phyloP scores from a whole-genome alignment of 495 filamentous ascomycete species.

The Trichoderma gamsii region DNA sequence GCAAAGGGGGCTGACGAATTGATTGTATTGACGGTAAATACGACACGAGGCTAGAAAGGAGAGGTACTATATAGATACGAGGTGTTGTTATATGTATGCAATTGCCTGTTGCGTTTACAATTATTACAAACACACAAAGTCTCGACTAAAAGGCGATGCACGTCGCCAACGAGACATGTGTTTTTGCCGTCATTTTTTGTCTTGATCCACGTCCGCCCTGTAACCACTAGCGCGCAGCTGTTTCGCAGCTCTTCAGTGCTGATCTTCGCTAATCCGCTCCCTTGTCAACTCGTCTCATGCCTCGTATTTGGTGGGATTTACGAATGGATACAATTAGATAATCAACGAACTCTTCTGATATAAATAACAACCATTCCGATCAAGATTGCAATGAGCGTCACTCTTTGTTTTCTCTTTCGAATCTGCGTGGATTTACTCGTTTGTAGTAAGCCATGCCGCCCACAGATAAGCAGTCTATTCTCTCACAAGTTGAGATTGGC shows the following conservation, averaged over 20 bases:
- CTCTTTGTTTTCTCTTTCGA: too few relatives aligned
- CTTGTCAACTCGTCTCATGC: neutral
- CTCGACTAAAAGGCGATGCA: neutral
- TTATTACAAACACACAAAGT: neutral
- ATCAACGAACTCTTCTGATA: too few relatives aligned
- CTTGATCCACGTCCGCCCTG: neutral
- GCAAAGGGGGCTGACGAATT: neutral
- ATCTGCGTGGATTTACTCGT: too few relatives aligned
- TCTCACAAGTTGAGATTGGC: too few relatives aligned
- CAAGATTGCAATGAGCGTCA: too few relatives aligned
- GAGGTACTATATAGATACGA: neutral
- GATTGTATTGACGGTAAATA: too few relatives aligned
- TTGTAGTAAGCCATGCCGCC: too few relatives aligned
- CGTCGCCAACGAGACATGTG: neutral
- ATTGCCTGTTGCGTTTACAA: neutral
- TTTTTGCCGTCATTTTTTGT: neutral
- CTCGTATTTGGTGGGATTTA: neutral
- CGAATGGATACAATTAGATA: too few relatives aligned
- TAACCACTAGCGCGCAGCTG: conserved; percentile 9
- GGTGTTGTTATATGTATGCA: too few relatives aligned
- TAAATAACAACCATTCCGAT: too few relatives aligned
- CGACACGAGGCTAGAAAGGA: neutral
- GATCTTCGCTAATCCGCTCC: neutral
- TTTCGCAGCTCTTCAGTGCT: neutral
- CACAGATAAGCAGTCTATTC: too few relatives aligned